phyloP scores from a whole-genome alignment of 306 rosid genomes.

The Sophora flavescens region DNA sequence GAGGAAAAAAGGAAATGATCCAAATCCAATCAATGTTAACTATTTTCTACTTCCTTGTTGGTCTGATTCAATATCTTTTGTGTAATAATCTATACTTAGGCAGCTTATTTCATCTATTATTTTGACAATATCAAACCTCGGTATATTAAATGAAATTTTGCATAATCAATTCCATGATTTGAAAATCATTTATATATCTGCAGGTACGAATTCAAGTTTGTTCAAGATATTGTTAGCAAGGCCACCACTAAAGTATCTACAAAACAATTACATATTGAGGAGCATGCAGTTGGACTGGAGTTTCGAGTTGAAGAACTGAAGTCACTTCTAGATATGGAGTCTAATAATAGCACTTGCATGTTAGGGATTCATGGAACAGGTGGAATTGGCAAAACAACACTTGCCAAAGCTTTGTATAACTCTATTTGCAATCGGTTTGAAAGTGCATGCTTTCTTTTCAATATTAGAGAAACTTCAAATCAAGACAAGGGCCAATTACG shows the following conservation, averaged over 20 bases:
- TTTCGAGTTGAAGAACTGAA: neutral
- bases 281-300: neutral
- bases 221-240: neutral
- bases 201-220: neutral
- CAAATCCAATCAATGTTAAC: too few species aligned
- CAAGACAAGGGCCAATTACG: neutral
- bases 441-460: neutral
- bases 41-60: neutral
- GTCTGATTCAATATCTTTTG: neutral
- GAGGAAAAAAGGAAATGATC: too few species aligned
- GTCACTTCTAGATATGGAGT: neutral
- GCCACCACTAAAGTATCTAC: neutral
- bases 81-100: neutral
- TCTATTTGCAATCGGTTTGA: neutral
- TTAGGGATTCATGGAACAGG: conserved; percentile 11
- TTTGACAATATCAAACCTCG: neutral
- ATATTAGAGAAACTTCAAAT: neutral
- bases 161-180: neutral
- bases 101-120: neutral
- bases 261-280: neutral
- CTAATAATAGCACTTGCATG: neutral
- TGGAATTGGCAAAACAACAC: neutral
- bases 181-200: neutral
- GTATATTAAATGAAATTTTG: too few species aligned
- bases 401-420: neutral